Evolutionary conservation across 768 basidiomycete genomes (phyloP).

Genomic region (Rossbeevera mucosa): DNA sequence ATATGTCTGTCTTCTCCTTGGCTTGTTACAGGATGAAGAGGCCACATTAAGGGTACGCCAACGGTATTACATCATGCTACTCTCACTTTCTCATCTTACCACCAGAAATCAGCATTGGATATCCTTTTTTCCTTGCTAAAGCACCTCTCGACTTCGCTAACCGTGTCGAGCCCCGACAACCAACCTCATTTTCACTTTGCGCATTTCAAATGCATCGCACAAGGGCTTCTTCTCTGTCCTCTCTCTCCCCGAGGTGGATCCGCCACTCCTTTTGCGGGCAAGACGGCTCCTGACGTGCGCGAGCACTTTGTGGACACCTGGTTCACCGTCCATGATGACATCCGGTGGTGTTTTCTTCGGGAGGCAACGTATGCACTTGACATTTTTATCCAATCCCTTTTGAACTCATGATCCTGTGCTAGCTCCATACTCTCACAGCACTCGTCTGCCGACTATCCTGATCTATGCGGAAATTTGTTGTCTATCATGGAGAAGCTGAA

Average conservation of each 20-base stretch:
- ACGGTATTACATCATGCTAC: not conserved
- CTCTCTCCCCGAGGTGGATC: slow-evolving; percentile 35
- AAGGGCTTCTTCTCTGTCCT: slow-evolving; percentile 59
- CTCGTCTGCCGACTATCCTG: slow-evolving; percentile 32
- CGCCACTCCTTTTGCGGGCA: slow-evolving; percentile 26
- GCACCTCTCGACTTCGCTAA: slow-evolving; percentile 66
- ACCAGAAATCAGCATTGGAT: slow-evolving; percentile 65
- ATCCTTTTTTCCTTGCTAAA: slow-evolving; percentile 75
- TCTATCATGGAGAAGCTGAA: slow-evolving; percentile 61
- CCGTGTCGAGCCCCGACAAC: slow-evolving; percentile 37
- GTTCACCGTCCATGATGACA: slow-evolving; percentile 75
- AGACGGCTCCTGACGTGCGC: slow-evolving; percentile 56
- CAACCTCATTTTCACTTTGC: slow-evolving; percentile 65
- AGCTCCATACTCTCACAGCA: slow-evolving; percentile 25
- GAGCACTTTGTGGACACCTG: slow-evolving; percentile 64
- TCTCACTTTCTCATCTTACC: slow-evolving; percentile 2
- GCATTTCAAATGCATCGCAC: slow-evolving; percentile 62
- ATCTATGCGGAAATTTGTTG: slow-evolving; percentile 50
- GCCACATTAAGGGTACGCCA: slow-evolving; percentile 61
- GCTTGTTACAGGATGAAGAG: slow-evolving; percentile 75
- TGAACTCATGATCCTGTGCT: not conserved
- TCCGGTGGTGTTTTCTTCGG: slow-evolving; percentile 86
- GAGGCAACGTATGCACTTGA: slow-evolving; percentile 58
- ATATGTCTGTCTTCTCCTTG: slow-evolving; percentile 65
- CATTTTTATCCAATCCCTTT: not conserved